Percentiles rank a stretch among this genome's conserved stretches.
Evolutionary conservation across 1,284 basidiomycete species (phyloP).

Genomic region (Malassezia restricta): DNA sequence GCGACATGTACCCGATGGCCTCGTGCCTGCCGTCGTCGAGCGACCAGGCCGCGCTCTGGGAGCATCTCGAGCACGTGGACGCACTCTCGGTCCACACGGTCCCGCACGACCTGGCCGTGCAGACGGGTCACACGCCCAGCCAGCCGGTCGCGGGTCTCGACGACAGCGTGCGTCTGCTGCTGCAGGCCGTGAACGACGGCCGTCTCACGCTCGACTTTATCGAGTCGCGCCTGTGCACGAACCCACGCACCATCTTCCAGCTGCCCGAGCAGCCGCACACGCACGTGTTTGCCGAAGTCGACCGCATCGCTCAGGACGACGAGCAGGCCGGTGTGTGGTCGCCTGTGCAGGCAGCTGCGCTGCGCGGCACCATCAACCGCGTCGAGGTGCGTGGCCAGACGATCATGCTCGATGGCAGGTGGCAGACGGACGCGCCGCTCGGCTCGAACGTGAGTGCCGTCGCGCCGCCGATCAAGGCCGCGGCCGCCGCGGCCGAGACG

Average conservation of each 20-base stretch:
- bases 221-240: conserved; percentile 68
- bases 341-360: conserved; percentile 59
- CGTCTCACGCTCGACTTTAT: conserved; percentile 74
- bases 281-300: conserved; percentile 76
- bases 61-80: conserved; percentile 71
- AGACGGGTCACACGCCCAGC: conserved; percentile 55
- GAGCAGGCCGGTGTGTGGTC: conserved; percentile 63
- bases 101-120: conserved; percentile 65
- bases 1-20: conserved; percentile 53
- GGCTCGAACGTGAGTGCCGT: conserved; percentile 72
- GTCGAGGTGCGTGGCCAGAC: conserved; percentile 87
- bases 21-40: conserved; percentile 61
- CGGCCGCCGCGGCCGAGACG: conserved; percentile 38
- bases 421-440: conserved; percentile 54
- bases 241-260: conserved; percentile 82
- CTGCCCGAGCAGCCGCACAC: conserved; percentile 66
- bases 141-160: conserved; percentile 69
- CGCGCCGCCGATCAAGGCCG: conserved; percentile 11
- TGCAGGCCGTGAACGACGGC: conserved; percentile 72
- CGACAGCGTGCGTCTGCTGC: conserved; percentile 74
- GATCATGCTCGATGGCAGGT: conserved; percentile 72
- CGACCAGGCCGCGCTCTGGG: conserved; percentile 79
- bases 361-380: conserved; percentile 72
- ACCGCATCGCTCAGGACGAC: conserved; percentile 49
- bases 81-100: conserved; percentile 77